Evolutionary conservation across 352 stramenopile species (phyloP).

Genomic region (Phytophthora tubulina): DNA sequence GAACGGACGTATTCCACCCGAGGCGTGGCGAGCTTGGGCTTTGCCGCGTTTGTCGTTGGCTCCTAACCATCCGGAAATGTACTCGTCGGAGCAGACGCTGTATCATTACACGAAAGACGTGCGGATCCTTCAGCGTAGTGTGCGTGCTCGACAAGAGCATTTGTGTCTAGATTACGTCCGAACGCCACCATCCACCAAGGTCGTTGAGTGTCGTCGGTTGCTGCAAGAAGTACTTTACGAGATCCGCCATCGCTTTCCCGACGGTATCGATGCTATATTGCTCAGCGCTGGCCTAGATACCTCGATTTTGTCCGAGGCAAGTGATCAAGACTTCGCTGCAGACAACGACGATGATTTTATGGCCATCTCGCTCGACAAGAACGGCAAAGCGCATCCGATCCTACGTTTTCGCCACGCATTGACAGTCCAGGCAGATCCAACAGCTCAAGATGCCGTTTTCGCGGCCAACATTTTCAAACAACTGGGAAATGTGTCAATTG

Average conservation of each 20-base stretch:
- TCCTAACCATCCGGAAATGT: constrained; percentile 70
- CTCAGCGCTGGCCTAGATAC: constrained; percentile 80
- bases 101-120: constrained; percentile 84
- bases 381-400: constrained; percentile 45
- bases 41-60: constrained; percentile 65
- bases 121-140: constrained; percentile 48
- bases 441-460: constrained; percentile 55
- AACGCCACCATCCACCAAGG: constrained; percentile 36
- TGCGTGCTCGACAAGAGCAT: constrained; percentile 43
- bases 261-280: constrained; percentile 58
- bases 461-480: constrained; percentile 56
- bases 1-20: constrained; percentile 45
- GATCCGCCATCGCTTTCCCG: constrained; percentile 39
- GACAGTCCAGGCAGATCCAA: constrained; percentile 59
- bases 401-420: constrained; percentile 63
- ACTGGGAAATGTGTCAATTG: constrained; percentile 52
- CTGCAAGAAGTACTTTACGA: constrained; percentile 67
- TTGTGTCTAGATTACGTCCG: constrained; percentile 60
- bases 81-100: constrained; percentile 68
- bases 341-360: constrained; percentile 30
- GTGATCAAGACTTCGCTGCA: constrained; percentile 41
- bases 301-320: constrained; percentile 75
- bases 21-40: constrained; percentile 67
- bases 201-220: constrained; percentile 58
- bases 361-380: constrained; percentile 57